Evolutionary conservation across 192 early-diverging fungal genomes (phyloP), one percentile per base, ranked within the genome.

Genomic region (Chytriomyces confervae): DNA sequence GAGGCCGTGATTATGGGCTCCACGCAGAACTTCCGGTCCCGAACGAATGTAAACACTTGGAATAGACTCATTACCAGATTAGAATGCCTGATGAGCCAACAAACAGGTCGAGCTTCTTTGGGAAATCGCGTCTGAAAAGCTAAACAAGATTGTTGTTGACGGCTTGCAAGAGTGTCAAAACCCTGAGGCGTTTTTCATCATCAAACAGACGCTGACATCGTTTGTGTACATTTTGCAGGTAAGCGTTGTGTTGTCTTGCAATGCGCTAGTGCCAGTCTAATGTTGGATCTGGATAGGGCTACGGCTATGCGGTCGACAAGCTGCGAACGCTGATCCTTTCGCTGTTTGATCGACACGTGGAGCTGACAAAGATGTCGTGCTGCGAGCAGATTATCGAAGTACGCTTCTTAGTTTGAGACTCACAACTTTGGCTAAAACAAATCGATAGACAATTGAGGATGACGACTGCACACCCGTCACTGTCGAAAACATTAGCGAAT

Each of bases 171-270:
- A 91, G 8, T 95, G 96, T 72, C 69, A 70, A 11, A 88, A 92
- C 69, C 94, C 97, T 13, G 90, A 92, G 16, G 82, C 92, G 64
- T 96, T 97, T 46, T 79, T 95, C 50, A 77, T 83, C 45, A 91
- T 99, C 74, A 95, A 98, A 72, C 73, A 89, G 43, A 62, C 82
- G n/a, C 84, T 98, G 64, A 87, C 92, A 29, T 86, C 92, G 4
- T 99, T 96, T 75, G 97, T 96, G 20, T 92, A 96, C 64, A 97
- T 95, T 13, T 86, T 98, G 84, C 95, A 96, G 83, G 92, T 93
- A 86, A 11, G 36, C 0, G 36, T 36, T 36, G 36, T 36, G 36
- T 1, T 36, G 36, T 36, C 3, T 36, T 36, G 36, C 2, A 53
- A 7, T 13, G 36, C 29, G 44, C 3, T 62, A 9, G 43, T 20